Conservation (phyloP, 2,329 filamentous ascomycete genomes). For the Monosporascus sp. region DNA sequence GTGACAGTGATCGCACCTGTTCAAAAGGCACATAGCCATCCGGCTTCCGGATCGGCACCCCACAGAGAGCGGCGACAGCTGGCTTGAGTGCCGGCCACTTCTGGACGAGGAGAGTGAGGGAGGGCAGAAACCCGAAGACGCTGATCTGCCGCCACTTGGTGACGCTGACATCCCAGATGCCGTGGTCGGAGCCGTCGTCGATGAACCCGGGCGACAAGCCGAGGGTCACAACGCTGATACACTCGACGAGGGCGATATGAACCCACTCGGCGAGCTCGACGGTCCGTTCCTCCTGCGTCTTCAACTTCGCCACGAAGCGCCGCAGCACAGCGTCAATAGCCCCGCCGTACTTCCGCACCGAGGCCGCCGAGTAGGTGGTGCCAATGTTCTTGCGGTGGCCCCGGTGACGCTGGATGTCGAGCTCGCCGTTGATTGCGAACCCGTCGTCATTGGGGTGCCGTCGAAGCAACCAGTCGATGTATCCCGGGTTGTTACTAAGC, state of each 20-base stretch:
- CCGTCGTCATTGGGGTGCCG: constrained; percentile 6
- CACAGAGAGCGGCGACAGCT: constrained; percentile 3
- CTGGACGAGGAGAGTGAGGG: constrained; percentile 1
- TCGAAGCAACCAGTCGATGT: constrained; percentile 30
- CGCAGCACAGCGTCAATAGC: constrained; percentile 5
- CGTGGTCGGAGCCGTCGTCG: constrained; percentile 2
- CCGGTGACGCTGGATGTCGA: constrained; percentile 7
- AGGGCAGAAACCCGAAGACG: constrained; percentile 3
- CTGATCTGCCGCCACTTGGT: constrained; percentile 5
- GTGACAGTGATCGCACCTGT: neutral
- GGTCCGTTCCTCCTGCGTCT: constrained; percentile 1
- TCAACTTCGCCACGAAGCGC: constrained; percentile 6
- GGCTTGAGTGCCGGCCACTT: constrained; percentile 5
- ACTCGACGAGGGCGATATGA: constrained; percentile 7
- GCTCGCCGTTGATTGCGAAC: constrained; percentile 8
- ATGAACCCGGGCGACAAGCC: constrained; percentile 9
- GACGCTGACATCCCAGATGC: constrained; percentile 3
- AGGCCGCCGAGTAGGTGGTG: constrained; percentile 5
- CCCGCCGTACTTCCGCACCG: constrained; percentile 6
- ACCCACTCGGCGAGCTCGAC: constrained; percentile 5
- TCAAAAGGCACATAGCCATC: constrained; percentile 6
- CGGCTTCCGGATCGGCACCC: constrained; percentile 3
- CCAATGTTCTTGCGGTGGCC: constrained; percentile 8
- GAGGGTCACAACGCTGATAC: constrained; percentile 4
- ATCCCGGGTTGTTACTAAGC: constrained; percentile 33